Conservation (phyloP, 768 basidiomycete genomes). For the Termitomyces sp. region DNA sequence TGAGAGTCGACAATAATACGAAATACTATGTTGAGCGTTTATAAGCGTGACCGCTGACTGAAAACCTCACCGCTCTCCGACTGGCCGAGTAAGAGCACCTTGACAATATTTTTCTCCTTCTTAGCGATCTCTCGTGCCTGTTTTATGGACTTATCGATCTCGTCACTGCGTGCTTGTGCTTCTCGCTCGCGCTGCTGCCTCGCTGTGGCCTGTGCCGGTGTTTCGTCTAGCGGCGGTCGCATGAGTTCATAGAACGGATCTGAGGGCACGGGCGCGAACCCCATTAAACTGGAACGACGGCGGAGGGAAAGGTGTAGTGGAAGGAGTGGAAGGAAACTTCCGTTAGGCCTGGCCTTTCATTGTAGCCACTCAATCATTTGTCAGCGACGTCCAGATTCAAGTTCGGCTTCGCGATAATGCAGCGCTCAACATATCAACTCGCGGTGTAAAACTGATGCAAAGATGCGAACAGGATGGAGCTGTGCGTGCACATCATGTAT, state of each 20-base stretch:
- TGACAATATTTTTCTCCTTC: conserved; percentile 46
- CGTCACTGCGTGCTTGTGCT: conserved; percentile 47
- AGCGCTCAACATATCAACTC: neutral
- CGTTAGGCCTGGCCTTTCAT: neutral
- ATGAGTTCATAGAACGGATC: conserved; percentile 46
- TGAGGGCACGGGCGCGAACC: conserved; percentile 29
- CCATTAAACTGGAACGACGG: conserved; percentile 24
- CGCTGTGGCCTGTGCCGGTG: conserved; percentile 45
- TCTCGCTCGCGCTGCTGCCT: conserved; percentile 44
- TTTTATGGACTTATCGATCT: conserved; percentile 60
- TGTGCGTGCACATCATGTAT: no score
- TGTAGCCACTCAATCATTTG: neutral
- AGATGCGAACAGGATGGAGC: conserved; percentile 1
- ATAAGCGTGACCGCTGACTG: neutral
- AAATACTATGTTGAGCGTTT: neutral
- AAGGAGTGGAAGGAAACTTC: conserved; percentile 11
- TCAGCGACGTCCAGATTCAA: neutral
- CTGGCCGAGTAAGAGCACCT: conserved; percentile 62
- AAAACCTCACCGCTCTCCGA: conserved; percentile 56
- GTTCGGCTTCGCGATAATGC: neutral
- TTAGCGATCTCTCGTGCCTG: conserved; percentile 40
- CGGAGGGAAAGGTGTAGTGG: conserved; percentile 3
- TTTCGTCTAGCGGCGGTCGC: conserved; percentile 50
- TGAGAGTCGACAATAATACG: conserved; percentile 30
- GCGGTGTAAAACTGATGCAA: neutral